phyloP scores from a whole-genome alignment of 306 rosid genomes.

The Cucurbita maxima region DNA sequence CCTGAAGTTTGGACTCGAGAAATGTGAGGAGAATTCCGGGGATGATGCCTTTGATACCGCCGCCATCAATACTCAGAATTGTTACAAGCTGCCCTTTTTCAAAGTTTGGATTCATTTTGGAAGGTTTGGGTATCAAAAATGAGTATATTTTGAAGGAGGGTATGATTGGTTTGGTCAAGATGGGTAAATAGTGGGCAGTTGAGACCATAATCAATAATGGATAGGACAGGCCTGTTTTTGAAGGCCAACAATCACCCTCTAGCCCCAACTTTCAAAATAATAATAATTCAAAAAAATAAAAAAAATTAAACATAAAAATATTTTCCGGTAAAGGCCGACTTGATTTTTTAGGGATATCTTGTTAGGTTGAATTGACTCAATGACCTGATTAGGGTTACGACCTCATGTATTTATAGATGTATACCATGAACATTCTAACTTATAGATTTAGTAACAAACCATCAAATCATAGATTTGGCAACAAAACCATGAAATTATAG shows the following conservation, averaged over 20 bases:
- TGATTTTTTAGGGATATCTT: too few species aligned
- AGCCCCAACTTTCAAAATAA: background rate
- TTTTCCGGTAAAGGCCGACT: too few species aligned
- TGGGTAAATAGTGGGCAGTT: background rate
- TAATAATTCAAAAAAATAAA: too few species aligned
- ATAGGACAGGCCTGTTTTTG: background rate
- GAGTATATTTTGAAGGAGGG: background rate
- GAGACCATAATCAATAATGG: background rate
- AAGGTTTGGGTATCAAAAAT: background rate
- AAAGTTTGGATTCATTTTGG: background rate
- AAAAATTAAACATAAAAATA: background rate
- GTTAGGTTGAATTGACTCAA: too few species aligned
- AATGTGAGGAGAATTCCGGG: background rate
- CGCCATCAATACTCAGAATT: constrained; percentile 11
- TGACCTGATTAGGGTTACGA: too few species aligned
- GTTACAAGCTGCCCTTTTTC: background rate
- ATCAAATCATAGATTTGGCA: too few species aligned
- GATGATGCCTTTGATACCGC: constrained; percentile 10
- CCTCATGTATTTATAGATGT: too few species aligned
- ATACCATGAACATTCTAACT: too few species aligned
- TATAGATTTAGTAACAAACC: too few species aligned
- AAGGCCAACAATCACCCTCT: background rate
- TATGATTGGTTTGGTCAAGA: background rate
- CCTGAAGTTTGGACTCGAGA: constrained; percentile 1
- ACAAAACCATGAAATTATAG: too few species aligned